Evolutionary conservation across 352 stramenopile genomes (phyloP).

Genomic region (Globisporangium radiosum): DNA sequence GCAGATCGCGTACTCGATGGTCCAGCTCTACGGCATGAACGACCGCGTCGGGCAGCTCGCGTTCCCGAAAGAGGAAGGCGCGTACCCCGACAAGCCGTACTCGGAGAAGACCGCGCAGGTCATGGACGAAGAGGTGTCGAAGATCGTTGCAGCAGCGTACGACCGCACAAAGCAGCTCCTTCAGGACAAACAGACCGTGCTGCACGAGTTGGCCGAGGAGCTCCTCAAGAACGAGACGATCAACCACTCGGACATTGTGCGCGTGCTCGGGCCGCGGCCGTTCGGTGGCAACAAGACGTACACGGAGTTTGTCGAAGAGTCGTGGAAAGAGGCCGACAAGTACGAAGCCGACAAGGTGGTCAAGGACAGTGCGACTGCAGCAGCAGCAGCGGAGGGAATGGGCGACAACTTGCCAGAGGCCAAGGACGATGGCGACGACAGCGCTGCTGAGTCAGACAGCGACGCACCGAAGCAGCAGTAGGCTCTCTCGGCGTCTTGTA

Average conservation of each 20-base stretch:
- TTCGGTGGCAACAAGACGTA: conserved; percentile 94
- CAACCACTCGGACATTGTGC: conserved; percentile 96
- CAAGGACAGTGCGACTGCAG: conserved; percentile 17
- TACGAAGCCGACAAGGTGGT: conserved; percentile 65
- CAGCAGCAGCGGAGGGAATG: conserved; percentile 16
- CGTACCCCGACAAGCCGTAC: conserved; percentile 93
- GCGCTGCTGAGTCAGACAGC: conserved; percentile 19
- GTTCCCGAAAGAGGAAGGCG: conserved; percentile 92
- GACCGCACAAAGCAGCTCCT: conserved; percentile 93
- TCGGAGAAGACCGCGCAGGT: conserved; percentile 95
- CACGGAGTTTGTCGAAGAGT: conserved; percentile 93
- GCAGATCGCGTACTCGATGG: conserved; percentile 97
- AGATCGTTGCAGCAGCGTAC: conserved; percentile 97
- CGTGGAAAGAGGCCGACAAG: conserved; percentile 79
- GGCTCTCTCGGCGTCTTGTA: no score
- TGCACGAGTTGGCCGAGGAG: conserved; percentile 92
- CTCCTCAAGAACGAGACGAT: conserved; percentile 99
- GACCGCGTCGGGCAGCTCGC: conserved; percentile 94
- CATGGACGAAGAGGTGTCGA: conserved; percentile 98
- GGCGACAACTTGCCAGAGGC: background rate
- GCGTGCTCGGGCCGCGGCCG: conserved; percentile 91
- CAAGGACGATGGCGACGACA: conserved; percentile 24
- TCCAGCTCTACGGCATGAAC: conserved; percentile 99
- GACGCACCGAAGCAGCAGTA: conserved; percentile 14
- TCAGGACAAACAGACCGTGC: conserved; percentile 88